Base-by-base conservation (phyloP, 495 filamentous ascomycete species). In the Aspergillus indologenus region DNA sequence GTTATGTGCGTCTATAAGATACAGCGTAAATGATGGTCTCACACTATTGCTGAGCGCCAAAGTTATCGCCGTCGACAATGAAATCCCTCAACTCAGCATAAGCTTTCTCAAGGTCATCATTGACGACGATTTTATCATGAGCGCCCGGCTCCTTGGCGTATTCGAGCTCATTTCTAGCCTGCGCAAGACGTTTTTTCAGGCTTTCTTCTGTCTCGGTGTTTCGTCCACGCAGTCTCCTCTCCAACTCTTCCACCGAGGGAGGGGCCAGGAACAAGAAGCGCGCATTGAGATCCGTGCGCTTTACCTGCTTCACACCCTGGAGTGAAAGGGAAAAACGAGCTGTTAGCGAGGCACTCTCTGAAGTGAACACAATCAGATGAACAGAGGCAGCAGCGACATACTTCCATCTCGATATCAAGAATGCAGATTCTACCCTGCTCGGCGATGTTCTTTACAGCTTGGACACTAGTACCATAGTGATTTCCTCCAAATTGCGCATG, bases 231-330 rank as follows among this genome's bases (percentile, higher is more conserved):
- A 97, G 77, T 18, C 94, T 82, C 64, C 75, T 65, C 72, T 96
- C 91, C 46, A 97, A 82, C 24, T 81, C 82, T 60, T 88, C 85
- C 61, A 92, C 68, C 20, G 81, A 87, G 0, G 89, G 93, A 2
- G 94, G 93, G 34, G 87, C 82, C 57, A 97, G 79, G 71, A 97
- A 97, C 54, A 96, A 69, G 70, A 89, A 96, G 29, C 92, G 86
- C 14, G 93, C 89, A 58, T 85, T 78, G 64, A 95, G 80, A 68
- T 84, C 78, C 51, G 87, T 85, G 15, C 82, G 81, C 68, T 90
- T 90, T 58, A 98, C 90, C 77, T 97, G 94, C 75, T 97, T 97
- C 48, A 97, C 92, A 26, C 93, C 94, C 87, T 87, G 58, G 58
- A 76, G 79, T 89, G 14, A 43, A 43, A 29, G 0, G 23, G 26